Evolutionary conservation across 345 rosid genomes (phyloP).

Genomic region (Cardamine chenopodiifolia): DNA sequence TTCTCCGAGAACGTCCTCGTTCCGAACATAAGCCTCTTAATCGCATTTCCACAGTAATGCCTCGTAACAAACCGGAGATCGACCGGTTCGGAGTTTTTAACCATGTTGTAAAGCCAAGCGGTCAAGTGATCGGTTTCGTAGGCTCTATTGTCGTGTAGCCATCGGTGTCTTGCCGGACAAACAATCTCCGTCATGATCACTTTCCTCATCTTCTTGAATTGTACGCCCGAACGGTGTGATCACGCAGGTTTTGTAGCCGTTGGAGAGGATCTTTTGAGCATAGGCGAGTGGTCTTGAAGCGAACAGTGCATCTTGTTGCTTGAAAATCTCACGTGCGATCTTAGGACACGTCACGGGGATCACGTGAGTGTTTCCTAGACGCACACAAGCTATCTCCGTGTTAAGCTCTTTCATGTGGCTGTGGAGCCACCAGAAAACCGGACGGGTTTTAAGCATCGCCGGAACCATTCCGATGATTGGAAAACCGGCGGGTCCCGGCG

Average conservation of each 20-base stretch:
- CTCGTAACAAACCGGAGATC: conserved; percentile 44
- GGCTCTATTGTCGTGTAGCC: conserved; percentile 45
- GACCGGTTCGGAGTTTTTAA: conserved; percentile 21
- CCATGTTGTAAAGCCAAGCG: conserved; percentile 42
- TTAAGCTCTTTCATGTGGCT: conserved; percentile 43
- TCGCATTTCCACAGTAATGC: conserved; percentile 46
- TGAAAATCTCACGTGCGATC: conserved; percentile 44
- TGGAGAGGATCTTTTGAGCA: conserved; percentile 29
- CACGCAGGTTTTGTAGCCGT: conserved; percentile 38
- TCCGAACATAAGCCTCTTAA: conserved; percentile 44
- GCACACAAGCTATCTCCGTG: conserved; percentile 49
- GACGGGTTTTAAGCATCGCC: conserved; percentile 37
- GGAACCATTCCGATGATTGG: conserved; percentile 46
- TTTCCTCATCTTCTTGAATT: conserved; percentile 48
- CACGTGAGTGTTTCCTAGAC: conserved; percentile 48
- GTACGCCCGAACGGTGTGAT: conserved; percentile 45
- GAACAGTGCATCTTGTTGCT: conserved; percentile 44
- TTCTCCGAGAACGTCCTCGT: conserved; percentile 36
- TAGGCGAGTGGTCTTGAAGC: conserved; percentile 42
- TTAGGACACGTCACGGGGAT: conserved; percentile 47
- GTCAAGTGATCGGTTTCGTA: conserved; percentile 48
- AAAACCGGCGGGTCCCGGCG: conserved; percentile 50
- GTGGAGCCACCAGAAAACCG: conserved; percentile 45
- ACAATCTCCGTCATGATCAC: conserved; percentile 41
- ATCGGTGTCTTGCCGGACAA: conserved; percentile 45